Evolutionary conservation across 805 yeast species (phyloP), one percentile per base, ranked within the genome.

Genomic region (Candida patagonica): DNA sequence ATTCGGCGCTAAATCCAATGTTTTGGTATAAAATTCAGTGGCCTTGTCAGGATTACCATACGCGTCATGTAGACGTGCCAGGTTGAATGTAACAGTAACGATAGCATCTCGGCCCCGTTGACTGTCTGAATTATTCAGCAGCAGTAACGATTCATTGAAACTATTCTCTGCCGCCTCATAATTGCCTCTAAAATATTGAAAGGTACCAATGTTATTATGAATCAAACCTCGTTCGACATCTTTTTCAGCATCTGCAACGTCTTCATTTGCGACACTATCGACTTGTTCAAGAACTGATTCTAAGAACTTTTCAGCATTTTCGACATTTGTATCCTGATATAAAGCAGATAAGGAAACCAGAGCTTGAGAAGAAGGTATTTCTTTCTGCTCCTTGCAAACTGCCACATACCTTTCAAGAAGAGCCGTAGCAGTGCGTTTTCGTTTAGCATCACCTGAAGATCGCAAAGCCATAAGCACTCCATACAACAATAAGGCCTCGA

Each of bases 131-230:
- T 22, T 51, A 49, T 36, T 32, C 26, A 39, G 30, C 26, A 21
- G 19, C 10, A 26, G 26, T 16, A 25, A 27, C 5, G 51, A 50
- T 10, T 25, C 35, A 5, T 37, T 41, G 30, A 48, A 46, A 17
- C 37, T 41, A 20, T 34, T 17, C 16, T 68, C 59, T 0, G 96
- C 79, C 4, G 72, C 73, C 2, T 68, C 76, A 38, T 60, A 63
- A 49, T 79, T 74, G 20, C 76, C 77, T 46, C 72, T 77, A 46
- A 78, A 66, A 54, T 82, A 80, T 42, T 83, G 74, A 59, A 86
- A 75, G 4, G 84, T 94, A 32, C 94, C 97, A 49, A 86, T 67
- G 52, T 92, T 92, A 56, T 86, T 87, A 52, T 78, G 67, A 22
- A 89, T 72, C 68, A 20, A 19, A 6, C 29, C 37, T 12, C n/a